Base-by-base conservation (phyloP, 2,329 filamentous ascomycete genomes). In the Grosmannia serpens region DNA sequence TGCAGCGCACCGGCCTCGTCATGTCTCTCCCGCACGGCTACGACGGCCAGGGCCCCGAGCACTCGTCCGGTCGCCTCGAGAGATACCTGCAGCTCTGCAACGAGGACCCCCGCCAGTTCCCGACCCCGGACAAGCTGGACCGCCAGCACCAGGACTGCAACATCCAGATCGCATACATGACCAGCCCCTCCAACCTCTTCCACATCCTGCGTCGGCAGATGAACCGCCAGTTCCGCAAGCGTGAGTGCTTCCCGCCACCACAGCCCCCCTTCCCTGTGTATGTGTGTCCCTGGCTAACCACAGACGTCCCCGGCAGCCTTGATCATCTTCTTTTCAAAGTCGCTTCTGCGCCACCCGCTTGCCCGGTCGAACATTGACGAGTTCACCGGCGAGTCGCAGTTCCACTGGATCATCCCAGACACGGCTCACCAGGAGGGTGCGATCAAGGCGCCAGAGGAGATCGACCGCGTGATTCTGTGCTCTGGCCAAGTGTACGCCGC, bases 71-170 rank as follows among this genome's bases (percentile, higher is more conserved):
- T 60, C 89, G 94, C 73, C 88, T 99, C 75, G 94, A 99, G 78
- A 88, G 94, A 68, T 99, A 95, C 77, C 82, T 99, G 64, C 94
- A 97, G 75, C 85, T 99, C 61, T 94, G 88, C 76, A 97, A 97
- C 75, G 94, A 99, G 73, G 94, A 99, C 70, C 91, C 94, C 59
- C 89, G 94, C 63, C 83, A 94, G 67, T 99, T 91, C 85, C 94
- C 94, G 57, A 80, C 84, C 1, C 79, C 82, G 35, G 91, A 96
- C 65, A 96, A 94, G 80, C 84, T 97, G 61, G 86, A 95, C 58
- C 90, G 94, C 66, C 94, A 97, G 75, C 94, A 99, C 78, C 94
- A 99, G 77, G 94, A 99, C 77, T 96, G 91, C 81, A 99, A 99
- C 78, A 95, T 99, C 85, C 94, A 99, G 77, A 88, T 99, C 71